A percentile compares a stretch with the other conserved stretches of the same genome.
Evolutionary conservation across 1,284 basidiomycete genomes (phyloP).

Genomic region (Paramarasmius palmivorus): DNA sequence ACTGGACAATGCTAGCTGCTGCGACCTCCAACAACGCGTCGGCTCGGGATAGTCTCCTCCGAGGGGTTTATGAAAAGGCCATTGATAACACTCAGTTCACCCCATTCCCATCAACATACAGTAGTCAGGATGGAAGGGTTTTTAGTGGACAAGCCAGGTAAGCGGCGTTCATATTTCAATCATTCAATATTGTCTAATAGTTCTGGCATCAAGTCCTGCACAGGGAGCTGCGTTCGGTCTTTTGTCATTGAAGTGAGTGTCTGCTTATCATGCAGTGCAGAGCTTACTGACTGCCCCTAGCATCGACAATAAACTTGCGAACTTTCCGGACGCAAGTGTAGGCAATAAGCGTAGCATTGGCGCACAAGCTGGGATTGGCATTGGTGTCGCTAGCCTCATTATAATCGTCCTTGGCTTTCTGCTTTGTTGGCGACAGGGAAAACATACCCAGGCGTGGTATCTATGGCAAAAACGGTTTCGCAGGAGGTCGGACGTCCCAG

Average conservation of each 20-base stretch:
- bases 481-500: too few relatives aligned
- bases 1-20: neutral
- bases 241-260: neutral
- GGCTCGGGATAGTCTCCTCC: neutral
- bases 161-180: too few relatives aligned
- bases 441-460: neutral
- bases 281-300: neutral
- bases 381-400: neutral
- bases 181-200: too few relatives aligned
- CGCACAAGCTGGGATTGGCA: constrained; percentile 8
- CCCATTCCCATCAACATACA: neutral
- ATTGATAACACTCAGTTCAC: neutral
- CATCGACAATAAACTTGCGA: neutral
- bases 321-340: neutral
- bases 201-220: neutral
- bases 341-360: neutral
- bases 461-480: too few relatives aligned
- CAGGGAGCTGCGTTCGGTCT: neutral
- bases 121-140: neutral
- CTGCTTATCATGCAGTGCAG: too few relatives aligned
- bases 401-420: constrained; percentile 3
- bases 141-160: neutral
- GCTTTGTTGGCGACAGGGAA: neutral
- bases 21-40: neutral
- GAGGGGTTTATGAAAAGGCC: neutral